Evolutionary conservation across 148 eudicot genomes (phyloP).

Genomic region (Rhododendron mucronatum): DNA sequence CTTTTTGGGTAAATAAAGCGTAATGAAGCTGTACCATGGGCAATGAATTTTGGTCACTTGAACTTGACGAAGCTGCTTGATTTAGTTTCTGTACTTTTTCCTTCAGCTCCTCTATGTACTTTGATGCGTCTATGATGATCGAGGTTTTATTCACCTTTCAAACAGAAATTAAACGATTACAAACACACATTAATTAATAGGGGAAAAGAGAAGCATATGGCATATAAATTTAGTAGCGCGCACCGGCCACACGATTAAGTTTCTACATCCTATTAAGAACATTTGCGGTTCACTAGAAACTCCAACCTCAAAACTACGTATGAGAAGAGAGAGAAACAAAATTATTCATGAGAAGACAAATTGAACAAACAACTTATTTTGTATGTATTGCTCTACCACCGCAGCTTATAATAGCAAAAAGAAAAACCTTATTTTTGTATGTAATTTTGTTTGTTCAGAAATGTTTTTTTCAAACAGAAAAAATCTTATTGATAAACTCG

Average conservation of each 20-base stretch:
- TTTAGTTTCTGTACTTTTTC: conserved; percentile 45
- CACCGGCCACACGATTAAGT: background rate
- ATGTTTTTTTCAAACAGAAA: too few relatives aligned
- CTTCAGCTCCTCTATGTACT: conserved; percentile 55
- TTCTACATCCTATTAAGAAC: background rate
- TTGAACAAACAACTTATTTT: too few relatives aligned
- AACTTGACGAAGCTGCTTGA: conserved; percentile 29
- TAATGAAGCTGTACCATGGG: conserved; percentile 39
- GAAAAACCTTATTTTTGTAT: too few relatives aligned
- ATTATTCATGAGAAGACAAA: too few relatives aligned
- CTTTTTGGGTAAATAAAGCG: background rate
- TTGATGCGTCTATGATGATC: conserved; percentile 56
- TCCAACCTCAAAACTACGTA: too few relatives aligned
- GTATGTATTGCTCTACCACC: too few relatives aligned
- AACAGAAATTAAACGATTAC: background rate
- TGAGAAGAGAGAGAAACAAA: too few relatives aligned
- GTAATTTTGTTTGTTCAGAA: too few relatives aligned
- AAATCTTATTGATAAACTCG: too few relatives aligned
- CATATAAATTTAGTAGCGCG: background rate
- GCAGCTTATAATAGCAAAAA: too few relatives aligned
- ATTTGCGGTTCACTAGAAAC: too few relatives aligned
- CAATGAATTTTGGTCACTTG: conserved; percentile 34
- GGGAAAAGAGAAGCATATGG: background rate
- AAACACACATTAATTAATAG: background rate
- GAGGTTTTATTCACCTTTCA: conserved; percentile 45